Percentiles rank a stretch among this genome's conserved stretches.
These are phyloP conservation scores for Raphanus hybrid DNA, from an alignment of 441 rosid species.

Conservation along the genomic window DNA sequence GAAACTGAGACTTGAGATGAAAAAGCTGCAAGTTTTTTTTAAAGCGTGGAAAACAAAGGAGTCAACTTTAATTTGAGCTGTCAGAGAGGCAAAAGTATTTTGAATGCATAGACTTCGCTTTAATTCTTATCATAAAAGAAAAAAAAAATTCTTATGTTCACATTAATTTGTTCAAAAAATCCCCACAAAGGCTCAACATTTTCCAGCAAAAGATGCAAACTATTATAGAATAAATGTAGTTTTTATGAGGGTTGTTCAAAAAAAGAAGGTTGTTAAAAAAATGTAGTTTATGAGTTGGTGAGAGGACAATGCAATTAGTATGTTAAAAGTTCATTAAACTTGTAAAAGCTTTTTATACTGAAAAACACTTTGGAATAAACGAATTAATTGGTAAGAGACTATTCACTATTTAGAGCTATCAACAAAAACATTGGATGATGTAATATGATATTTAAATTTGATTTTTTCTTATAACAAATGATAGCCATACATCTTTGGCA, in stretches of 20 bases:
- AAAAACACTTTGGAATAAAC: background rate
- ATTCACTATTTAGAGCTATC: background rate
- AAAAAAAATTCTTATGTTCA: background rate
- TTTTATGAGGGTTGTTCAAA: background rate
- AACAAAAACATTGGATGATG: background rate
- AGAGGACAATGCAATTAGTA: background rate
- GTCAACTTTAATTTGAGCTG: conserved; percentile 81
- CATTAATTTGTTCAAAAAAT: conserved; percentile 4
- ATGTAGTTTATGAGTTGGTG: conserved; percentile 4
- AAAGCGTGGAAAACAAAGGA: conserved; percentile 37
- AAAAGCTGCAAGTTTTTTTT: conserved; percentile 37
- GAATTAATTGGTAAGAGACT: background rate
- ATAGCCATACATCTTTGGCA: background rate
- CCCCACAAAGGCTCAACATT: background rate
- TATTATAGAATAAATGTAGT: background rate
- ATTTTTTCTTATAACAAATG: background rate
- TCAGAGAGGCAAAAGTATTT: conserved; percentile 53
- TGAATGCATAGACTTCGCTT: conserved; percentile 11
- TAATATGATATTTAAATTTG: background rate
- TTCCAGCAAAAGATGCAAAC: background rate
- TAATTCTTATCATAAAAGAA: conserved; percentile 9
- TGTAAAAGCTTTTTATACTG: background rate
- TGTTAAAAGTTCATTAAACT: background rate
- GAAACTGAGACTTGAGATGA: conserved; percentile 25
- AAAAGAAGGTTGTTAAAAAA: background rate